Conservation (phyloP, 2,329 filamentous ascomycete species). For the Magnaporthiopsis poae region DNA sequence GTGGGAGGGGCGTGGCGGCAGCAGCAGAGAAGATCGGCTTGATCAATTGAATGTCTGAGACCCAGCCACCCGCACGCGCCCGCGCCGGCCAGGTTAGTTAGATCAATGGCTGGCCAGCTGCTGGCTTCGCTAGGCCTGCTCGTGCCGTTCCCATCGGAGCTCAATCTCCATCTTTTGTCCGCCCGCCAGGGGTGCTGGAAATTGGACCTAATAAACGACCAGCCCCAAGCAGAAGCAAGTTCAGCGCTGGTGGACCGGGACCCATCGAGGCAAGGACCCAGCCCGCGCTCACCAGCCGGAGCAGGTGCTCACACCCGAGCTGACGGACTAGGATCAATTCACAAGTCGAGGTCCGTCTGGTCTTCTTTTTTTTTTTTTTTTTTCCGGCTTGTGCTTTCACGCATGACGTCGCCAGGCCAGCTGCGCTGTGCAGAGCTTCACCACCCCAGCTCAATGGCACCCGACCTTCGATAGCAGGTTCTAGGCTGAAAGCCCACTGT, state of each 20-base stretch:
- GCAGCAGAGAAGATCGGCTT: not conserved
- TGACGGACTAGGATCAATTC: not conserved
- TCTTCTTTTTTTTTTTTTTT: too few species aligned
- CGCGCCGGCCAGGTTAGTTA: not conserved
- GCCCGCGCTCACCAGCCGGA: not conserved
- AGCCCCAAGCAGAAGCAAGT: not conserved
- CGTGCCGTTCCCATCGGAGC: not conserved
- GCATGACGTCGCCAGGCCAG: not conserved
- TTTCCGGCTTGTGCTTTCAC: not conserved
- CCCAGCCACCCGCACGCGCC: not conserved
- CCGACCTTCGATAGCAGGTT: not conserved
- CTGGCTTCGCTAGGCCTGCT: not conserved
- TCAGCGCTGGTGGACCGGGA: not conserved
- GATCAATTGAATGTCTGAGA: not conserved
- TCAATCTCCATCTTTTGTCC: not conserved
- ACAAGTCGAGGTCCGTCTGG: too few species aligned
- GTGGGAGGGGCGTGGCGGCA: too few species aligned
- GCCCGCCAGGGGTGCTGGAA: not conserved
- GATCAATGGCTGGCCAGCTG: not conserved
- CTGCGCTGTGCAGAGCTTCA: not conserved
- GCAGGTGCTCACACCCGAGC: too few species aligned
- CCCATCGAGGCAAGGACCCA: not conserved
- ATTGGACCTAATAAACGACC: not conserved
- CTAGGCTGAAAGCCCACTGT: not conserved
- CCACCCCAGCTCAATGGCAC: too few species aligned